Base-by-base conservation (phyloP, 257 asterid species). In the Scutellaria galericulata region DNA sequence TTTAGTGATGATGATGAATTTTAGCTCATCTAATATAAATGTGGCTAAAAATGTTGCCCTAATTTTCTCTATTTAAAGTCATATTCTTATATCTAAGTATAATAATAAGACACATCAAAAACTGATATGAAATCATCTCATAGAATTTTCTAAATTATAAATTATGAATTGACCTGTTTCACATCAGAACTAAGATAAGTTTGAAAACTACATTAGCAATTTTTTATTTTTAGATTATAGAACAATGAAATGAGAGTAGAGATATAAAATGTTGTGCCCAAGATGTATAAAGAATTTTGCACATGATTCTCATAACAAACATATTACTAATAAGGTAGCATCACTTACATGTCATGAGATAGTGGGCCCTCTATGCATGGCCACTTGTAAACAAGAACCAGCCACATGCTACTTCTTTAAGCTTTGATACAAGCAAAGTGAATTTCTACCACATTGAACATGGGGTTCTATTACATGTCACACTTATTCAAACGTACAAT, bases 301-400 rank as follows among this genome's bases (percentile, higher is more conserved):
- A 64, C 78, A 64, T 64, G 78, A 64, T 11, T 22, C 78, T 22
- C 58, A 39, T 47, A 72, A 72, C 71, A 72, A 72, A 72, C 77
- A 50, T 42, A 14, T 40, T 31, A n/a, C 72, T 31, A 54, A 44
- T 6, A n/a, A 2, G 11, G 60, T 31, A 31, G 7, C 59, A 64
- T 40, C 31, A 18, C 27, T 55, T 48, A 44, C 72, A 66, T 74
- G 68, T 45, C 51, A 74, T 55, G 73, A 31, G 18, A 14, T 12
- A 42, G 15, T 42, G 67, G 73, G 60, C 61, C 72, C 44, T n/a
- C 42, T 20, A 54, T 64, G 72, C 45, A 18, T 74, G 66, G 50
- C 58, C 78, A 53, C 5, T 64, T 64, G n/a, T 64, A 64, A 70
- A 58, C 24, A 55, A 44, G 48, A 68, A 73, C 64, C 58, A 39